These are phyloP conservation scores for Cryptomeria japonica DNA, from an alignment of 75 land plant genomes.

Conservation along the genomic window DNA sequence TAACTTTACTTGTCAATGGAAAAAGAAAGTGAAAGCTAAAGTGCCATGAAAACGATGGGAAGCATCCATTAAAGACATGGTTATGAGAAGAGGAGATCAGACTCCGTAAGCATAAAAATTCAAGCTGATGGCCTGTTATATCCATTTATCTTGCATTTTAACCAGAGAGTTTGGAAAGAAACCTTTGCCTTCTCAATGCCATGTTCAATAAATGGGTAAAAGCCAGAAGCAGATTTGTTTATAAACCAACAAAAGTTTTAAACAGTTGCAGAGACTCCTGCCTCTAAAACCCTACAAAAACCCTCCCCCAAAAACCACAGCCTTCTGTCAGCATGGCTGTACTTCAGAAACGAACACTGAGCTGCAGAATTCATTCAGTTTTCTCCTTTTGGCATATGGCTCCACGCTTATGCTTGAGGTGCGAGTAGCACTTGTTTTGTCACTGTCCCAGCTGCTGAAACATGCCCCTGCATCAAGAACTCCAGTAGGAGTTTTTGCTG, in stretches of 20 bases:
- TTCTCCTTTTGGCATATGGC: conserved; percentile 29
- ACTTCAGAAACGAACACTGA: not conserved
- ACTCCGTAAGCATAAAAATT: not conserved
- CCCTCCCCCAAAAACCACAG: not conserved
- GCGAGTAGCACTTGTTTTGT: conserved; percentile 18
- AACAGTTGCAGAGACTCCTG: not conserved
- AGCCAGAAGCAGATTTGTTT: not conserved
- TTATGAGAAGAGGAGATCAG: not conserved
- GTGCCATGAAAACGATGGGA: not conserved
- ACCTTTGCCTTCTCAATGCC: not conserved
- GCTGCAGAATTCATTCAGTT: conserved; percentile 12
- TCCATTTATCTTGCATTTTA: not conserved
- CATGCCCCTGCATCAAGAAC: conserved; percentile 71
- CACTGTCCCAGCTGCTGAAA: conserved; percentile 12
- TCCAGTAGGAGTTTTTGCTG: conserved; percentile 37
- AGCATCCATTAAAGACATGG: not conserved
- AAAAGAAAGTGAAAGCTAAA: not conserved
- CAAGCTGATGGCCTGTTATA: not conserved
- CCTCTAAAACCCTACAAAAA: not conserved
- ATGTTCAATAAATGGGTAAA: not conserved
- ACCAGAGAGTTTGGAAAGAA: not conserved
- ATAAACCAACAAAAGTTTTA: not conserved
- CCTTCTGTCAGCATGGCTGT: conserved; percentile 1
- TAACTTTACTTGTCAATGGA: not conserved
- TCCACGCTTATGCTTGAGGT: conserved; percentile 6